Evolutionary conservation across 805 yeast genomes (phyloP).

Genomic region (Saccharomycopsis synnaedendra): DNA sequence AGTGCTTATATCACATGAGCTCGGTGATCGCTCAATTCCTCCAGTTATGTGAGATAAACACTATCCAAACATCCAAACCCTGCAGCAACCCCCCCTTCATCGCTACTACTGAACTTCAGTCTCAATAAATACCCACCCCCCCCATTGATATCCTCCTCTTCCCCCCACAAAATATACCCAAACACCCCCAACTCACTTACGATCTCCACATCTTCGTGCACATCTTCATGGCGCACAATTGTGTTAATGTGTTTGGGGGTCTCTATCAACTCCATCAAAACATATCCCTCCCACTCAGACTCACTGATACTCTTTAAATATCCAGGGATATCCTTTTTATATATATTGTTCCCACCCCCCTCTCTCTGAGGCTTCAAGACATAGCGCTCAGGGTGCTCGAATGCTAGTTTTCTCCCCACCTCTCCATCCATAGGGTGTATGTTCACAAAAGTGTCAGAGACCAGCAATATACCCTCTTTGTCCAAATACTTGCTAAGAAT

Average conservation of each 20-base stretch:
- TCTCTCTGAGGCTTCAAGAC: conserved; percentile 97
- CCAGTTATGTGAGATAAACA: conserved; percentile 24
- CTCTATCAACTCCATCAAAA: conserved; percentile 85
- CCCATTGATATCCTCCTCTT: conserved; percentile 43
- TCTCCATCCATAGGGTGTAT: conserved; percentile 84
- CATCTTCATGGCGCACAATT: conserved; percentile 54
- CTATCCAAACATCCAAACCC: conserved; percentile 97
- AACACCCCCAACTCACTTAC: conserved; percentile 88
- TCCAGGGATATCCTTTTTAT: conserved; percentile 72
- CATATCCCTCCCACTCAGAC: conserved; percentile 79
- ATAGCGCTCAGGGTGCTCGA: conserved; percentile 53
- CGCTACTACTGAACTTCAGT: conserved; percentile 74
- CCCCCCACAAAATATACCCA: conserved; percentile 74
- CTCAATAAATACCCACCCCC: conserved; percentile 80
- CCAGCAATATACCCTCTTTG: conserved; percentile 22
- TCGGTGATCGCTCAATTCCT: too few relatives aligned
- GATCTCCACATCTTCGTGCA: conserved; percentile 52
- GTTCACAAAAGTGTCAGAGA: conserved; percentile 60
- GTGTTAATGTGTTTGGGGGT: conserved; percentile 63
- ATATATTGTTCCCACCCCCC: conserved; percentile 96
- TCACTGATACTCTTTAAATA: conserved; percentile 52
- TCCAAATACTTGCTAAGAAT: conserved; percentile 38
- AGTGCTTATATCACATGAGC: too few relatives aligned
- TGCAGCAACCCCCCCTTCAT: conserved; percentile 99
- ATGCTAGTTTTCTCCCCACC: conserved; percentile 54